These are phyloP conservation scores for Schizochytrium sp. DNA, from an alignment of 108 stramenopile genomes.

Conservation along the genomic window DNA sequence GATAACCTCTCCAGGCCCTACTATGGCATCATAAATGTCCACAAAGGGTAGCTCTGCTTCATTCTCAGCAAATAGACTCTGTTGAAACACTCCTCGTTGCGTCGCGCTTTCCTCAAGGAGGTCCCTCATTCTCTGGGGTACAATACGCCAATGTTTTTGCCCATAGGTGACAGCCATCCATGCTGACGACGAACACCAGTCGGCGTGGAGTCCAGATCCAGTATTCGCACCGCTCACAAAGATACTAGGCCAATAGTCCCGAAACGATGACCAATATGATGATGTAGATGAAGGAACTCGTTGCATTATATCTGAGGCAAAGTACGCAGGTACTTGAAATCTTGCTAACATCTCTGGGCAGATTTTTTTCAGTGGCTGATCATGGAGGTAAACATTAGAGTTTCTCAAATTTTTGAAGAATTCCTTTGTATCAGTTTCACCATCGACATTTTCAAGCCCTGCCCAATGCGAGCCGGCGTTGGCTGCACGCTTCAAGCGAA, in stretches of 20 bases:
- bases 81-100: neutral
- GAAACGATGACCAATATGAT: neutral
- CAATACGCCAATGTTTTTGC: constrained; percentile 19
- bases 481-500: neutral
- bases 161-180: constrained; percentile 45
- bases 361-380: neutral
- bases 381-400: constrained; percentile 5
- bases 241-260: constrained; percentile 17
- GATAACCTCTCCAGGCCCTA: constrained; percentile 11
- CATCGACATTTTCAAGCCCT: neutral
- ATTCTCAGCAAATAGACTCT: neutral
- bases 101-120: neutral
- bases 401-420: neutral
- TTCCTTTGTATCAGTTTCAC: neutral
- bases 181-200: neutral
- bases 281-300: neutral
- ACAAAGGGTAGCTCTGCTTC: neutral
- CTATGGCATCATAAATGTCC: constrained; percentile 7
- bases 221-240: neutral
- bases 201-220: constrained; percentile 6
- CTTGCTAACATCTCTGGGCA: neutral
- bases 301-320: neutral
- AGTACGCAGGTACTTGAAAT: neutral
- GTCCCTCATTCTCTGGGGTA: neutral
- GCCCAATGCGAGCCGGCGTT: neutral